Evolutionary conservation across 495 filamentous ascomycete genomes (phyloP), one percentile per base, ranked within the genome.

Genomic region (Annulohypoxylon stygium): DNA sequence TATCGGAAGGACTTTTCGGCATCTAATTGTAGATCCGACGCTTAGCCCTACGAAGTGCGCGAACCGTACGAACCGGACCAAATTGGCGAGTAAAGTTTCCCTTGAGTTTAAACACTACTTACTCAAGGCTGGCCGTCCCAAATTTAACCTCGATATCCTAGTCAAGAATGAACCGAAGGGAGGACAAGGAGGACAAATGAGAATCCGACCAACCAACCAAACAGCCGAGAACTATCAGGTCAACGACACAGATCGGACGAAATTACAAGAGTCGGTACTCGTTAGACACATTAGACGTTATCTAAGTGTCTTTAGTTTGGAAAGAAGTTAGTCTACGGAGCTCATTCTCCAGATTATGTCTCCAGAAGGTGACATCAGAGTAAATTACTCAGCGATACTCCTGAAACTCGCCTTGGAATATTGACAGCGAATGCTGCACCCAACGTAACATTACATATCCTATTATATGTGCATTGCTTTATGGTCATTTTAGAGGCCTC

Each of bases 331-430:
- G 12, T 43, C 11, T 11, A 43, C 12, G 14, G 5, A 30, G 30
- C 30, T 30, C 30, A 6, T 30, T 30, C 30, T 30, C 30, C 30
- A 3, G 30, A 30, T 4, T 3, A 30, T 30, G 30, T 30, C 30
- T 43, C 36, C 41, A 61, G 9, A n/a, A 50, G 43, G 54, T 71
- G 61, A 71, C 61, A 71, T 71, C 61, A 71, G 61, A 53, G 34
- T 25, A n/a, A 61, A 54, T 57, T 70, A 59, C 53, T 68, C 70
- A 65, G 70, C 64, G 60, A 58, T 65, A 61, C 47, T 61, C 61
- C 48, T 51, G 48, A 33, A 63, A 37, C 36, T 62, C 34, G 12
- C 63, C 33, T 33, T 25, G 30, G 41, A 39, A 34, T 30, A 54
- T 67, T 30, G 43, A 8, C 26, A 50, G 39, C 25, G 58, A 64